These are phyloP conservation scores for Acer yangbiense DNA, from an alignment of 345 rosid genomes.

Conservation along the genomic window DNA sequence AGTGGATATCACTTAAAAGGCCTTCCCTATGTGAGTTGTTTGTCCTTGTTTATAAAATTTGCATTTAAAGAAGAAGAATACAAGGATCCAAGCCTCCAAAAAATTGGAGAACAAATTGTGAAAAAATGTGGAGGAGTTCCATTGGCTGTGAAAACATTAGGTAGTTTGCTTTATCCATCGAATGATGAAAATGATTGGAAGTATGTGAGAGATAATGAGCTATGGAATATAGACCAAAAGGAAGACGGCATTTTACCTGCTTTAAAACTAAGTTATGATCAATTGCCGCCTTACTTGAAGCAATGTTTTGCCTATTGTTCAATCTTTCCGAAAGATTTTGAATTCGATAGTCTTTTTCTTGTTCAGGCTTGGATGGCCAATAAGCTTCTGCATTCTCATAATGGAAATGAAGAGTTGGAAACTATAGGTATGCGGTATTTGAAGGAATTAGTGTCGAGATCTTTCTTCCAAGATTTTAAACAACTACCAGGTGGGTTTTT, in stretches of 20 bases:
- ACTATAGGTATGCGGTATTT: constrained; percentile 3
- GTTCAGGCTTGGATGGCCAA: constrained; percentile 27
- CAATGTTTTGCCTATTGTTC: constrained; percentile 28
- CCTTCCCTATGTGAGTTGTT: neutral
- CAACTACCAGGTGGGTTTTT: accelerated
- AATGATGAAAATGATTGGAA: constrained; percentile 17
- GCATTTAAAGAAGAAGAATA: constrained; percentile 7
- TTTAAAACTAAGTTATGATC: constrained; percentile 17
- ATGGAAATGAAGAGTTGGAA: neutral
- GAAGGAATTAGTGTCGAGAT: constrained; percentile 17
- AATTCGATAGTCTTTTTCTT: accelerated
- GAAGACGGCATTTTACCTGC: constrained; percentile 7
- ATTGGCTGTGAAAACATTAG: constrained; percentile 10
- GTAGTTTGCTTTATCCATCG: neutral
- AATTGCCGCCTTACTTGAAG: constrained; percentile 11
- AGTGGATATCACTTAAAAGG: neutral
- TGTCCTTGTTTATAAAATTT: neutral
- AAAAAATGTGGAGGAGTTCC: constrained; percentile 12
- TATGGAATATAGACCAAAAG: constrained; percentile 20
- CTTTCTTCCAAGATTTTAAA: constrained; percentile 24
- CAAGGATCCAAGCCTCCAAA: neutral
- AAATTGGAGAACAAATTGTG: constrained; percentile 7
- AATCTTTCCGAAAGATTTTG: constrained; percentile 25
- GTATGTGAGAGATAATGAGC: constrained; percentile 23
- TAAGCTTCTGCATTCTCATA: neutral